These are phyloP conservation scores for Blepharisma stoltei DNA, from an alignment of 73 alveolate genomes.

Conservation along the genomic window DNA sequence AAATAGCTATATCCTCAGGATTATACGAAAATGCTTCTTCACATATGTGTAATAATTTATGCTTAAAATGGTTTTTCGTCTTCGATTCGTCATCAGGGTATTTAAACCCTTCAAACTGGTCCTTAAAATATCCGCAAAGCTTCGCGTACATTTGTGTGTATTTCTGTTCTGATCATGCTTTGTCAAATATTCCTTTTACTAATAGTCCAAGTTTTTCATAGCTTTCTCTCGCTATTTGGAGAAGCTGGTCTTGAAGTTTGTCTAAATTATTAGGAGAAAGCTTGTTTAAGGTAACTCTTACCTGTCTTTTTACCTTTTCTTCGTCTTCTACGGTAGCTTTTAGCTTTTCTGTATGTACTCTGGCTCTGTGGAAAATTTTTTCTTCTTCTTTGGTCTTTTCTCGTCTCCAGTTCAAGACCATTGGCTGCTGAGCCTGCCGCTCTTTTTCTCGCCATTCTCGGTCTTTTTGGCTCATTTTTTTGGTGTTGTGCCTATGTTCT, in stretches of 20 bases:
- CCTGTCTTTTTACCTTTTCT: slow-evolving; percentile 4
- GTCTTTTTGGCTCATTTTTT: too few species aligned
- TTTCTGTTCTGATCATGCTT: slow-evolving; percentile 27
- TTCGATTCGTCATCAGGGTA: not conserved
- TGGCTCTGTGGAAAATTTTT: slow-evolving; percentile 14
- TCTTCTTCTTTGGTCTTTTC: slow-evolving; percentile 28
- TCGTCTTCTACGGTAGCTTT: not conserved
- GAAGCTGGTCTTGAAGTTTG: slow-evolving; percentile 17
- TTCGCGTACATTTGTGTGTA: slow-evolving; percentile 31
- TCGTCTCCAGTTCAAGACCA: not conserved
- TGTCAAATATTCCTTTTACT: not conserved
- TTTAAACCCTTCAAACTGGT: not conserved
- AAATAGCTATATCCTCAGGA: not conserved
- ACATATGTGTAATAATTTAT: not conserved
- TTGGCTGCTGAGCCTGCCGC: too few species aligned
- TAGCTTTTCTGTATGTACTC: not conserved
- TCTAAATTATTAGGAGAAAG: slow-evolving; percentile 28
- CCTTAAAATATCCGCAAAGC: slow-evolving; percentile 19
- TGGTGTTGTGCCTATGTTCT: too few species aligned
- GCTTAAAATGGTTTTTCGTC: not conserved
- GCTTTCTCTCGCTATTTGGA: not conserved
- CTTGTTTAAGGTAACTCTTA: slow-evolving; percentile 25
- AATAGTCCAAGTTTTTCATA: not conserved
- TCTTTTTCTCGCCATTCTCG: too few species aligned
- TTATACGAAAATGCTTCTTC: not conserved